Percentiles rank a stretch among this genome's conserved stretches.
phyloP scores from a whole-genome alignment of 2,329 filamentous ascomycete genomes.

The Xylaria sp. region DNA sequence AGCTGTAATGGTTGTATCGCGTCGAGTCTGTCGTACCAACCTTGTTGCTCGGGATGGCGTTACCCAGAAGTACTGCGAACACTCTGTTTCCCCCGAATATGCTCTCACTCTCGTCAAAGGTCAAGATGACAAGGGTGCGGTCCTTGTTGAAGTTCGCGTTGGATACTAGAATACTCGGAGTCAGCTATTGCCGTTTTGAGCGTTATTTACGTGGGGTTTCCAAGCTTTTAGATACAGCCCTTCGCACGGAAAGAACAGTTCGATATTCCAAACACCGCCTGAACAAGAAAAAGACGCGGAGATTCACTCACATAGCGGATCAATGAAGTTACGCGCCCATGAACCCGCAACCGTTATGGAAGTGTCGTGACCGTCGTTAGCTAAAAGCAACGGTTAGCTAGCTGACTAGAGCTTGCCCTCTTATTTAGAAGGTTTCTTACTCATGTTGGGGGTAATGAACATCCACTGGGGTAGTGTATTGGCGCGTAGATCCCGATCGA shows the following conservation, averaged over 20 bases:
- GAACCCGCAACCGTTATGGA: constrained; percentile 37
- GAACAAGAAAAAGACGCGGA: no score
- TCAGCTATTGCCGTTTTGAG: no score
- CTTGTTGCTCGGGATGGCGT: constrained; percentile 31
- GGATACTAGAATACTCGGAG: no score
- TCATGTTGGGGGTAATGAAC: constrained; percentile 57
- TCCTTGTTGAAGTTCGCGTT: constrained; percentile 45
- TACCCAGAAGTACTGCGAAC: constrained; percentile 36
- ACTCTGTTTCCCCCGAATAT: constrained; percentile 35
- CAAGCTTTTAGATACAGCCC: no score
- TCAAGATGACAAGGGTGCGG: constrained; percentile 40
- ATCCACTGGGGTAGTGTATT: constrained; percentile 41
- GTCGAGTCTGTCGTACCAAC: constrained; percentile 36
- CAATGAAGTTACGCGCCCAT: constrained; percentile 38
- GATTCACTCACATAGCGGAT: no score
- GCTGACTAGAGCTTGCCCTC: not conserved
- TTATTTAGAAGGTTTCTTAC: constrained; percentile 11
- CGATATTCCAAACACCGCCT: no score
- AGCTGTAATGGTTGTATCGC: constrained; percentile 38
- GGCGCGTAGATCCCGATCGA: constrained; percentile 36
- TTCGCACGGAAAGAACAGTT: no score
- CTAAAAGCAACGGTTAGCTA: constrained; percentile 12
- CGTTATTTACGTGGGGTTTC: no score
- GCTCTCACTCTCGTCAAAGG: constrained; percentile 40
- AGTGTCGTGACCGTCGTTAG: constrained; percentile 40